Evolutionary conservation across 2,329 filamentous ascomycete genomes (phyloP), one percentile per base, ranked within the genome.

Genomic region (Lomentospora prolificans): DNA sequence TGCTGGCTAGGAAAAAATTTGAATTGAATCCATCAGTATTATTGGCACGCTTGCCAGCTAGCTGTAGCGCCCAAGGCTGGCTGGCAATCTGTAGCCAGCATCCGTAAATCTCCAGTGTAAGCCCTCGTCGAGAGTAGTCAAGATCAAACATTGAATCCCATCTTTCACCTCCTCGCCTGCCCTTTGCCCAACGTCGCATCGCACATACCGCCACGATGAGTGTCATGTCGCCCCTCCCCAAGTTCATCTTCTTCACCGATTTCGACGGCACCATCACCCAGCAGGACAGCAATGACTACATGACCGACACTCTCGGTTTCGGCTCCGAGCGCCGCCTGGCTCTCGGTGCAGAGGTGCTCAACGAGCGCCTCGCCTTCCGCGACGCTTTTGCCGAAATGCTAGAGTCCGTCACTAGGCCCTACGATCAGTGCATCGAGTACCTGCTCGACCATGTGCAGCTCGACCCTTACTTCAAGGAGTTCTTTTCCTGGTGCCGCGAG

Each of bases 221-320:
- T 19, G 5, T 48, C 17, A 17, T 22, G 12, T 48, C 75, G 64
- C 83, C 77, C 57, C 84, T 87, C 68, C 91, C 91, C 53, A 87
- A 90, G 73, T 88, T 89, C 76, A 91, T 99, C 76, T 96, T 99
- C 81, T 97, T 97, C 77, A 96, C 91, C 63, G 94, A 99, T 74
- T 97, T 97, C 68, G 94, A 99, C 72, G 94, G 94, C 65, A 97
- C 91, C 55, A 92, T 96, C 68, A 96, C 92, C 51, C 79, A 77
- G 56, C 75, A 80, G 64, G 82, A 85, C 71, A 80, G 76, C 67
- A 86, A 85, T 67, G 81, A 82, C 71, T 81, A 71, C 70, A 75
- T 92, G 83, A 96, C 91, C 57, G 94, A 97, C 75, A 94, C 89
- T 72, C 80, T 96, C 59, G 94, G 94, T 60, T 96, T 86, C 67